Conservation (phyloP, 805 yeast species). For the Saccharomycopsis schoenii region DNA sequence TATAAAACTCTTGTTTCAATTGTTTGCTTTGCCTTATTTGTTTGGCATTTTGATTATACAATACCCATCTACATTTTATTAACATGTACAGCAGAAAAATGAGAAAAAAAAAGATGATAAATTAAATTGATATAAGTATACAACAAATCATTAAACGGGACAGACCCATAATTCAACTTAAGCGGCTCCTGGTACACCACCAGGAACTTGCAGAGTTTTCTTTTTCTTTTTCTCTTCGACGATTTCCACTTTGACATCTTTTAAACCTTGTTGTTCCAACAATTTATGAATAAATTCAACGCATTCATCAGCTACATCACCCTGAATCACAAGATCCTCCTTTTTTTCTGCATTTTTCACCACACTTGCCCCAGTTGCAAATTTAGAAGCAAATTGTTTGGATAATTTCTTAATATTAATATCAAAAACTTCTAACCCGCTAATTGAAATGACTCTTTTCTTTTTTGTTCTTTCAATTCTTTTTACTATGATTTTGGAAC, state of each 20-base stretch:
- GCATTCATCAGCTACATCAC: constrained; percentile 90
- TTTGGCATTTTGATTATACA: neutral
- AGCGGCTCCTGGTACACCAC: constrained; percentile 1
- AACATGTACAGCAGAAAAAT: no score
- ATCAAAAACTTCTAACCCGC: constrained; percentile 82
- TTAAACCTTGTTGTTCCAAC: constrained; percentile 71
- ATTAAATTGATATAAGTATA: no score
- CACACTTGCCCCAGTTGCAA: constrained; percentile 93
- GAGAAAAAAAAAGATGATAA: no score
- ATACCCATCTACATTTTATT: neutral
- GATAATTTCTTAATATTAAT: constrained; percentile 85
- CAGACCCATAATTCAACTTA: neutral
- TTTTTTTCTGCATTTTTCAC: constrained; percentile 84
- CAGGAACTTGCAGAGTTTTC: constrained; percentile 15
- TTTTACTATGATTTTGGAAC: constrained; percentile 75
- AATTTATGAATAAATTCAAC: constrained; percentile 63
- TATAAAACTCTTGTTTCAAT: neutral
- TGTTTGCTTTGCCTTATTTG: neutral
- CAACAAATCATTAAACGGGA: neutral
- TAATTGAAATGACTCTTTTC: constrained; percentile 76
- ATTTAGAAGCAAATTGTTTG: constrained; percentile 84
- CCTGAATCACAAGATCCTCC: constrained; percentile 87
- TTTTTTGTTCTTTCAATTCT: constrained; percentile 85
- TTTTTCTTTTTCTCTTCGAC: constrained; percentile 62
- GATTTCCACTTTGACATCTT: constrained; percentile 82